These are phyloP conservation scores for Russula sp. DNA, from an alignment of 768 basidiomycete species.

Conservation along the genomic window DNA sequence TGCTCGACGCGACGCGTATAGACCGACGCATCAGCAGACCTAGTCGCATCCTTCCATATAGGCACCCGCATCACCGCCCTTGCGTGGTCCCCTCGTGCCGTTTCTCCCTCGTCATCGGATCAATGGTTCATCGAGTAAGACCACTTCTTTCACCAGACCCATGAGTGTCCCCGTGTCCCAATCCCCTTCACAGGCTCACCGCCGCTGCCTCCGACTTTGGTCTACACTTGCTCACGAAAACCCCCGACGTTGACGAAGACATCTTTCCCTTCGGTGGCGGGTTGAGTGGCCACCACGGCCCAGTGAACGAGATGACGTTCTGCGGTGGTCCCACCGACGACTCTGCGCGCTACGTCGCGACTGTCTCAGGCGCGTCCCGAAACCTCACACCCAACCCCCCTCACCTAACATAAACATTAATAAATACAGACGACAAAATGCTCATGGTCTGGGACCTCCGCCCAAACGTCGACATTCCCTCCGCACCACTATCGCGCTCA, in stretches of 20 bases:
- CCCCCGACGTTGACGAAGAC: constrained; percentile 39
- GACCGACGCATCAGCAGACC: constrained; percentile 35
- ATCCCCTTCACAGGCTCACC: constrained; percentile 41
- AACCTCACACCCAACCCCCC: not conserved
- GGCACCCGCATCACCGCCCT: constrained; percentile 65
- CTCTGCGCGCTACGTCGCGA: constrained; percentile 66
- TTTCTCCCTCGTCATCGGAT: constrained; percentile 58
- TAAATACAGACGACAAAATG: constrained; percentile 77
- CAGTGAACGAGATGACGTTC: constrained; percentile 70
- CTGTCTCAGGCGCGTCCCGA: constrained; percentile 55
- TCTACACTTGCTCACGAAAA: constrained; percentile 61
- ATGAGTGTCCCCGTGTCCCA: not conserved
- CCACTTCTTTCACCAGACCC: constrained; percentile 15
- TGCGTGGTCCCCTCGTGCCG: constrained; percentile 67
- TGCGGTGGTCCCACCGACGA: constrained; percentile 69
- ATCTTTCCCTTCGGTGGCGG: constrained; percentile 73
- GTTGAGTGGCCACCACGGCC: constrained; percentile 71
- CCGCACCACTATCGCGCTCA: constrained; percentile 32
- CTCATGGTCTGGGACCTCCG: constrained; percentile 81
- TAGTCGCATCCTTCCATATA: constrained; percentile 65
- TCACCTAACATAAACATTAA: not conserved
- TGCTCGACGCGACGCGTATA: constrained; percentile 31
- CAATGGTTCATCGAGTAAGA: constrained; percentile 67
- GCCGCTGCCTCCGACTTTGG: constrained; percentile 64
- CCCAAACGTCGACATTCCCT: constrained; percentile 43